A percentile compares a stretch with the other conserved stretches of the same genome.
phyloP scores from a whole-genome alignment of 1,284 basidiomycete species.

The Moniliella sp. region DNA sequence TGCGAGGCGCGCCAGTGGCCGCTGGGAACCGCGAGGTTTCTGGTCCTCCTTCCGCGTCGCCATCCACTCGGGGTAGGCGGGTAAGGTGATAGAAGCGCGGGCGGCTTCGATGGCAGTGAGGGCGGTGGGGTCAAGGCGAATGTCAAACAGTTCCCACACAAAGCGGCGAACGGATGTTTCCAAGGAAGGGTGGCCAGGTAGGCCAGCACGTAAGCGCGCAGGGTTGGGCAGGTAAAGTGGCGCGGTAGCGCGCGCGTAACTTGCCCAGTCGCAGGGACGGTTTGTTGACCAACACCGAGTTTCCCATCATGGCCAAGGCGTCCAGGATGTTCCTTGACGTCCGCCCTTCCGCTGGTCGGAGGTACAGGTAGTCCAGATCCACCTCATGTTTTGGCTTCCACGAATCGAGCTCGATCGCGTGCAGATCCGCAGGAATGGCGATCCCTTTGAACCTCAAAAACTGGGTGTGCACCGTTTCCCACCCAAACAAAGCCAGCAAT shows the following conservation, averaged over 20 bases:
- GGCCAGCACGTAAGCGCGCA: slow-evolving; percentile 17
- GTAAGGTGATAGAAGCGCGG: no score
- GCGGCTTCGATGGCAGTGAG: no score
- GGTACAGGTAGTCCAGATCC: slow-evolving; percentile 7
- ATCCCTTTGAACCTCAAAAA: slow-evolving; percentile 70
- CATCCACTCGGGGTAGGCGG: no score
- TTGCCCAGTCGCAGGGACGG: slow-evolving; percentile 16
- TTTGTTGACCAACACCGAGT: slow-evolving; percentile 61
- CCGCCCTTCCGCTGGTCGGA: slow-evolving; percentile 38
- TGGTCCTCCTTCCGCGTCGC: no score
- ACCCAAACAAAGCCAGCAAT: slow-evolving; percentile 67
- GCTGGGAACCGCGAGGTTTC: no score
- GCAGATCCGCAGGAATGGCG: slow-evolving; percentile 63
- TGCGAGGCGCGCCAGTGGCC: no score
- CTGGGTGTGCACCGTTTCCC: slow-evolving; percentile 55
- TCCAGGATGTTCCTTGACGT: slow-evolving; percentile 66
- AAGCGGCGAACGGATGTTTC: slow-evolving; percentile 55
- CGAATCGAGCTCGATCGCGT: slow-evolving; percentile 49
- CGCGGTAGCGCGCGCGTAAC: slow-evolving; percentile 38
- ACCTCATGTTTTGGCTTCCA: slow-evolving; percentile 41
- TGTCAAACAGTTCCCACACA: slow-evolving; percentile 73
- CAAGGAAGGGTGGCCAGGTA: slow-evolving; percentile 45
- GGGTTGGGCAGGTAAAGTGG: slow-evolving; percentile 10
- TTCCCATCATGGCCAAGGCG: slow-evolving; percentile 76
- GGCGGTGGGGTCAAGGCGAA: slow-evolving; percentile 13